A percentile compares a stretch with the other conserved stretches of the same genome.
Conservation (phyloP, 164 flowering plant species). For the Warburgia ugandensis region DNA sequence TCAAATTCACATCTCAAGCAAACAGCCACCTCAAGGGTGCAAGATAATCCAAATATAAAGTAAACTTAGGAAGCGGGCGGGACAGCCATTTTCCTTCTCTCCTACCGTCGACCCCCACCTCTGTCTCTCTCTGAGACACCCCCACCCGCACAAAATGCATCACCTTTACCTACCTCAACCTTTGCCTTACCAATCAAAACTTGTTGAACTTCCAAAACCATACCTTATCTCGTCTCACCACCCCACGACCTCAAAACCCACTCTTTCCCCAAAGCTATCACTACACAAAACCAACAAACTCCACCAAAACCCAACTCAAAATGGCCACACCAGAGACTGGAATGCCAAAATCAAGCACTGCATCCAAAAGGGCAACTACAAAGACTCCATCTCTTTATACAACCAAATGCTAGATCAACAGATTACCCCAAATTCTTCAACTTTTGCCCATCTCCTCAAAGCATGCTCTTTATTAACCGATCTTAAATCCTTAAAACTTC, state of each 20-base stretch:
- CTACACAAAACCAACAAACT: neutral
- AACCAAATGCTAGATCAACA: neutral
- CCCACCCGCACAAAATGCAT: neutral
- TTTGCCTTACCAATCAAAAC: too few relatives aligned
- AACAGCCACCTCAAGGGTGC: too few relatives aligned
- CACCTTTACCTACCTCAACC: neutral
- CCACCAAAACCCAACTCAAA: neutral
- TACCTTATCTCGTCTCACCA: too few relatives aligned
- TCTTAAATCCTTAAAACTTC: neutral
- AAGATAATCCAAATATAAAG: too few relatives aligned
- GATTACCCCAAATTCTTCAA: neutral
- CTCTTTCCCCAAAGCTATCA: too few relatives aligned
- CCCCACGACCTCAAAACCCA: too few relatives aligned
- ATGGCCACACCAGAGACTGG: neutral
- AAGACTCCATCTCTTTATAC: slow-evolving; percentile 6
- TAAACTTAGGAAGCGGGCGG: too few relatives aligned
- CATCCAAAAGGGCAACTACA: slow-evolving; percentile 1
- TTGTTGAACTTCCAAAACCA: too few relatives aligned
- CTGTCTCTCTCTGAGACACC: too few relatives aligned
- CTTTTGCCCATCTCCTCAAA: slow-evolving; percentile 1
- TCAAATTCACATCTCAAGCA: too few relatives aligned
- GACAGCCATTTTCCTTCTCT: neutral
- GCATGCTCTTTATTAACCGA: neutral
- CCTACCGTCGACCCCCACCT: neutral
- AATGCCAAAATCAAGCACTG: slow-evolving; percentile 4